Evolutionary conservation across 768 basidiomycete species (phyloP), one percentile per base, ranked within the genome.

Genomic region (Tricholomella constricta): DNA sequence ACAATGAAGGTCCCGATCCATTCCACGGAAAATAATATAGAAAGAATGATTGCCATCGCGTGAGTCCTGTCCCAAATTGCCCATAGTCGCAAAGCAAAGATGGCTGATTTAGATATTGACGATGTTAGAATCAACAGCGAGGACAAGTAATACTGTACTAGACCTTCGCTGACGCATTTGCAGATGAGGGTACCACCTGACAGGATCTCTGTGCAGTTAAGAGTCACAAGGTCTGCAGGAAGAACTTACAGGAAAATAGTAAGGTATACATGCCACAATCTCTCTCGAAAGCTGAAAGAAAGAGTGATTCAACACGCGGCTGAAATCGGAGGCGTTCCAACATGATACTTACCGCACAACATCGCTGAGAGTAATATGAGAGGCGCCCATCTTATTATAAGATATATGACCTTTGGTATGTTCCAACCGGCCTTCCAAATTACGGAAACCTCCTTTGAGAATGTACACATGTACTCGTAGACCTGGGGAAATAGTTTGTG

Each of bases 341-440:
- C n/a, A n/a, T n/a, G n/a, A 19, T 12, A 41, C 36, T 31, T 42
- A 46, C 45, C 11, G 34, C 41, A 29, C 11, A 47, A 20, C 20
- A 40, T 12, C 5, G 36, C 31, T 4, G 37, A 8, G 12, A 52
- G 48, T 8, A 51, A 31, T 19, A 51, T 22, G 7, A 56, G 36
- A 19, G 45, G 55, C 14, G 45, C 25, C 23, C 48, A 52, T 35
- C 48, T 41, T 35, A 48, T 35, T 9, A 49, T 14, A 36, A 55
- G 20, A 22, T 44, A 55, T 7, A 55, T 41, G 31, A 37, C 12
- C 20, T 55, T 49, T 4, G 48, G 47, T 7, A 49, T 26, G 25
- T 34, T 55, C 54, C 54, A 49, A 12, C 22, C 26, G 4, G 55
- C 34, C 22, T n/a, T 32, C 53, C 55, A 52, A 22, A 56, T 48